Evolutionary conservation across 2,329 filamentous ascomycete species (phyloP).

Genomic region (Daldinia eschscholtzii): DNA sequence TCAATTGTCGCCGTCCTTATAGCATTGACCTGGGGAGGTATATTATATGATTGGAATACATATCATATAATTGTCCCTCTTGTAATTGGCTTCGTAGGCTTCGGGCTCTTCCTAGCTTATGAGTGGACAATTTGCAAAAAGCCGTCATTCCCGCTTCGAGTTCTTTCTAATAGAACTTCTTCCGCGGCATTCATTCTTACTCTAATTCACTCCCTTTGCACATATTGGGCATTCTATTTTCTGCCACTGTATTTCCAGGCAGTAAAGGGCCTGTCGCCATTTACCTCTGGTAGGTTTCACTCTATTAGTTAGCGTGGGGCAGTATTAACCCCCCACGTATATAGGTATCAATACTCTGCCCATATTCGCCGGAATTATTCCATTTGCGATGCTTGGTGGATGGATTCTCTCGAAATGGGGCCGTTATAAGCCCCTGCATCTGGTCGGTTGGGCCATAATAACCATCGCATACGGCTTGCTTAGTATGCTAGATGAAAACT

Average conservation of each 20-base stretch:
- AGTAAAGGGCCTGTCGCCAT: not conserved
- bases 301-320: not conserved
- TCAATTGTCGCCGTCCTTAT: not conserved
- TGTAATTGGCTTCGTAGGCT: not conserved
- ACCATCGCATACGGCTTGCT: not conserved
- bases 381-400: not conserved
- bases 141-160: not conserved
- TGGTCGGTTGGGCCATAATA: not conserved
- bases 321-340: not conserved
- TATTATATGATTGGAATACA: not conserved
- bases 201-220: not conserved
- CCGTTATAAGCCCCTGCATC: not conserved
- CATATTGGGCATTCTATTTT: not conserved
- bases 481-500: not conserved
- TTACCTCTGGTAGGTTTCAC: not conserved
- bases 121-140: not conserved
- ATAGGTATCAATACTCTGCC: not conserved
- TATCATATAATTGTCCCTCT: not conserved
- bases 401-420: not conserved
- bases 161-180: not conserved
- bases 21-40: not conserved
- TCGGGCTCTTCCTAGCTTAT: not conserved
- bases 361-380: not conserved
- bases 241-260: not conserved
- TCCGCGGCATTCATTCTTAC: not conserved